Evolutionary conservation across 768 basidiomycete genomes (phyloP).

Genomic region (Agaricus subrufescens): DNA sequence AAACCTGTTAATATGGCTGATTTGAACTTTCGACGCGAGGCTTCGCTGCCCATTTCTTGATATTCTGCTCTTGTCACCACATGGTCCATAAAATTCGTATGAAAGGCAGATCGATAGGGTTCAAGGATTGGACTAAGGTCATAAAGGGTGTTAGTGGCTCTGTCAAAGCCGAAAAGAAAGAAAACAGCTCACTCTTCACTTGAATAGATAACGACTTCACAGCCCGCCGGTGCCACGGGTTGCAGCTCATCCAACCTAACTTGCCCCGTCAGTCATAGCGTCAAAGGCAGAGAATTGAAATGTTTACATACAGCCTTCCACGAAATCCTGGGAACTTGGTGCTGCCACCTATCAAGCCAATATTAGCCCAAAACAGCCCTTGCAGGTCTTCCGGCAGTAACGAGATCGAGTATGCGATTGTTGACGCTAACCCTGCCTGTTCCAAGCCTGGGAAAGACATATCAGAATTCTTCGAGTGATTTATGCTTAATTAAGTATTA

Average conservation of each 20-base stretch:
- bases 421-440: constrained; percentile 74
- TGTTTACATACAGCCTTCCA: constrained; percentile 61
- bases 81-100: constrained; percentile 43
- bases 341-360: constrained; percentile 85
- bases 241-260: constrained; percentile 69
- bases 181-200: constrained; percentile 60
- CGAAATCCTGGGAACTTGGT: constrained; percentile 71
- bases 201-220: constrained; percentile 67
- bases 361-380: constrained; percentile 95
- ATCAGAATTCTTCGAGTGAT: background rate
- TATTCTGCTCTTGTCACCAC: constrained; percentile 81
- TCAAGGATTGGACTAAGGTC: constrained; percentile 3
- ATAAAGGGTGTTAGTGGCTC: background rate
- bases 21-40: constrained; percentile 68
- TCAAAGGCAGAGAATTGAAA: background rate
- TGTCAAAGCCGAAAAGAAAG: no score
- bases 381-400: constrained; percentile 75
- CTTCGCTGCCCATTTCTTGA: constrained; percentile 73
- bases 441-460: constrained; percentile 49
- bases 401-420: constrained; percentile 72
- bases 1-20: background rate
- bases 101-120: constrained; percentile 27
- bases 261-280: constrained; percentile 11
- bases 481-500: constrained; percentile 25
- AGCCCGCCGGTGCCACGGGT: constrained; percentile 77